phyloP scores from a whole-genome alignment of 129 eudicot genomes.

The Helichrysum umbraculigerum region DNA sequence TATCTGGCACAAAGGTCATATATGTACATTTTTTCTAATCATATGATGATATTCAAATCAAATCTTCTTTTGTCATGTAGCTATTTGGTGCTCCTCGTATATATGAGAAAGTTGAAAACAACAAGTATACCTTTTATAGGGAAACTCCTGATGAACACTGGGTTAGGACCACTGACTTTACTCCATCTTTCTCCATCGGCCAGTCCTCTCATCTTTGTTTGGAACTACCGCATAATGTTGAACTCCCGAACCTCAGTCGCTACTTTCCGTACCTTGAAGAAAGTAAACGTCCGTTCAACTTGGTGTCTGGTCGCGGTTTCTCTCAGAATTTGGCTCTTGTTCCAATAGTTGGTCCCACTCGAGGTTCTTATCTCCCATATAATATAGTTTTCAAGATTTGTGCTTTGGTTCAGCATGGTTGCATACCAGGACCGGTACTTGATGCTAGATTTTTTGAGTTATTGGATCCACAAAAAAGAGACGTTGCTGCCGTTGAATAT shows the following conservation, averaged over 20 bases:
- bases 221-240: conserved; percentile 53
- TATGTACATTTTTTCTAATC: neutral
- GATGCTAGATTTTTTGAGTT: conserved; percentile 50
- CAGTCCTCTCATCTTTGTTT: conserved; percentile 79
- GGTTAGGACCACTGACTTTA: conserved; percentile 80
- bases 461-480: conserved; percentile 53
- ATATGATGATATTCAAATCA: neutral
- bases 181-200: conserved; percentile 59
- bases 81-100: conserved; percentile 78
- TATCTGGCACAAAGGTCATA: neutral
- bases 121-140: conserved; percentile 30
- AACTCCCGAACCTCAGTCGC: conserved; percentile 49
- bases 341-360: conserved; percentile 64
- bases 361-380: conserved; percentile 49
- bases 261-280: conserved; percentile 56
- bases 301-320: conserved; percentile 48
- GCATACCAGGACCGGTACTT: conserved; percentile 71
- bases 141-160: conserved; percentile 72
- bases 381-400: conserved; percentile 58
- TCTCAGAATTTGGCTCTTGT: conserved; percentile 51
- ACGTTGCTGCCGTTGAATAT: conserved; percentile 46
- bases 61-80: conserved; percentile 31
- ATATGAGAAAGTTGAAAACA: conserved; percentile 40
- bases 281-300: conserved; percentile 34
- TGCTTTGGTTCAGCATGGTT: conserved; percentile 76